Percentiles rank a stretch among this genome's conserved stretches.
These are phyloP conservation scores for Scytalidium lignicola DNA, from an alignment of 2,329 filamentous ascomycete species.

Conservation along the genomic window DNA sequence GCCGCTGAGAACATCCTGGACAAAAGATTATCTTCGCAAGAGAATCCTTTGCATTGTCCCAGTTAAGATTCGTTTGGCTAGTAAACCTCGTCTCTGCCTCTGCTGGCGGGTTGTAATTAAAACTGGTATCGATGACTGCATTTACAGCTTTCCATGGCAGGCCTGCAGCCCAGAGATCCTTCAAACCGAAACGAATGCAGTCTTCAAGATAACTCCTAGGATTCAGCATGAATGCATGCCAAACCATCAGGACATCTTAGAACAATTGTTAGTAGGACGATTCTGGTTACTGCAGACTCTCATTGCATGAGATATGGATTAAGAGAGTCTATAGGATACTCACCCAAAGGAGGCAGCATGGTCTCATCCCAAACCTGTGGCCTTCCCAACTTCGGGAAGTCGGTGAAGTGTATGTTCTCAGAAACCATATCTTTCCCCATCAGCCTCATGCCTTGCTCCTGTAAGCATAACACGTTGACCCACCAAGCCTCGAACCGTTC, in stretches of 20 bases:
- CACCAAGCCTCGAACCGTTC: conserved; percentile 67
- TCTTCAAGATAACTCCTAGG: conserved; percentile 72
- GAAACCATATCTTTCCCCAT: conserved; percentile 18
- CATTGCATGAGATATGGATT: neutral
- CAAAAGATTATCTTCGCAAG: conserved; percentile 46
- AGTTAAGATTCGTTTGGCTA: conserved; percentile 42
- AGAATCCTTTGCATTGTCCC: conserved; percentile 54
- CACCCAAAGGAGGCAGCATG: conserved; percentile 55
- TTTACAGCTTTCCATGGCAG: conserved; percentile 63
- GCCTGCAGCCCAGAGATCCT: conserved; percentile 53
- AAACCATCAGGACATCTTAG: conserved; percentile 70
- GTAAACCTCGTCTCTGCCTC: conserved; percentile 43
- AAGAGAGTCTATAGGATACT: conserved; percentile 14
- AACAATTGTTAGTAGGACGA: conserved; percentile 4
- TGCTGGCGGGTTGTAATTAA: conserved; percentile 48
- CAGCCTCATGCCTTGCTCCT: conserved; percentile 18
- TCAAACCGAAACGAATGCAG: conserved; percentile 52
- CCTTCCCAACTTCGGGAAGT: conserved; percentile 13
- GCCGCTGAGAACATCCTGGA: conserved; percentile 41
- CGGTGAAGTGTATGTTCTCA: conserved; percentile 4
- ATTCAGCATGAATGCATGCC: conserved; percentile 76
- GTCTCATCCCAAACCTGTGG: conserved; percentile 31
- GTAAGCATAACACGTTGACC: conserved; percentile 29
- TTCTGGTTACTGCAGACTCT: neutral
- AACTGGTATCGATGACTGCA: conserved; percentile 51